Base-by-base conservation (phyloP, 2,329 filamentous ascomycete species). In the Emmonsiellopsis sp. region DNA sequence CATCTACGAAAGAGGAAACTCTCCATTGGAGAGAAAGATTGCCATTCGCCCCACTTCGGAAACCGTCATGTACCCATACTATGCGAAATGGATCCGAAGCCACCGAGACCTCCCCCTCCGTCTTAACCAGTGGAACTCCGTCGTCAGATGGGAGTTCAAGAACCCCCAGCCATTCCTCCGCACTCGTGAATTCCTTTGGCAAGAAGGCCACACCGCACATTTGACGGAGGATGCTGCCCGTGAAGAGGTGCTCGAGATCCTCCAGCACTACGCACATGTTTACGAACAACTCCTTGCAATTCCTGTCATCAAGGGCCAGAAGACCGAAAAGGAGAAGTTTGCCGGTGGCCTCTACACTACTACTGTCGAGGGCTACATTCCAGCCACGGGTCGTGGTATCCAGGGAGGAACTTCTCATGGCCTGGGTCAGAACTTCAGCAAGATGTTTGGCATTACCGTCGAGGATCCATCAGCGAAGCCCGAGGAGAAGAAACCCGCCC, bases 281-380 rank as follows among this genome's bases (percentile, higher is more conserved):
- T 98, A 97, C 72, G 87, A 96, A 72, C 79, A 98, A 63, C 82
- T 98, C 32, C 84, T 98, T 36, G 93, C 93, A 48, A 89, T 97
- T 42, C 93, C 93, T 36, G 91, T 98, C 10, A 88, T 98, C 57
- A 88, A 91, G 65, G 93, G 93, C 43, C 79, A 79, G 65, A 98
- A 98, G 82, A 98, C 94, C 0, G 90, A 95, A 68, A 95, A 95
- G 66, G 93, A 98, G 76, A 95, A 95, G 75, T 98, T 98, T 63
- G 91, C 93, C 7, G 93, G 93, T 68, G 91, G 91, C 60, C 85
- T 92, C 74, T 98, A 95, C 77, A 97, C 93, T 47, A 95, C 92
- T 55, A 98, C 93, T 1, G 87, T 95, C 47, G 93, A 98, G 74
- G 93, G 90, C 36, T 98, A 95, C 71, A 96, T 98, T 61, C 91